phyloP scores from a whole-genome alignment of 169 alveolate genomes.

The Plasmodium cynomolgi region DNA sequence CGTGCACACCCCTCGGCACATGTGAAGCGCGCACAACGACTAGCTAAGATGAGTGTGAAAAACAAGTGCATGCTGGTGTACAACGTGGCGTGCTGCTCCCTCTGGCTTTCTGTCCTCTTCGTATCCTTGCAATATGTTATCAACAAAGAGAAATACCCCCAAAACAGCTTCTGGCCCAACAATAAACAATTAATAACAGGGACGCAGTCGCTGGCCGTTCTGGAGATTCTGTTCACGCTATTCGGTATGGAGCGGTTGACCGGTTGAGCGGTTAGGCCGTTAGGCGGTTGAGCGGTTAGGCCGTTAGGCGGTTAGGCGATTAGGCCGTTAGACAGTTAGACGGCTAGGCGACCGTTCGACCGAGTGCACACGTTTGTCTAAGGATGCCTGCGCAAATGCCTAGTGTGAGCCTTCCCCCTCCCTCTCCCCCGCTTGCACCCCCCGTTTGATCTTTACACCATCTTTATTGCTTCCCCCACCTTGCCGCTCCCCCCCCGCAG shows the following conservation, averaged over 20 bases:
- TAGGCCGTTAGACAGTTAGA: not conserved
- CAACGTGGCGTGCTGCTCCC: slow-evolving; percentile 22
- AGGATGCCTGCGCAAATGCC: no score
- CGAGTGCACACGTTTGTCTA: not conserved
- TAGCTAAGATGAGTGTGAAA: slow-evolving; percentile 35
- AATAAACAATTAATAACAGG: slow-evolving; percentile 23
- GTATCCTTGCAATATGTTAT: slow-evolving; percentile 30
- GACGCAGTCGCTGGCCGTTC: slow-evolving; percentile 47
- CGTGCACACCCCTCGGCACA: not conserved
- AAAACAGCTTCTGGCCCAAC: slow-evolving; percentile 18
- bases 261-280: not conserved
- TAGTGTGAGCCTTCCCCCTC: not conserved
- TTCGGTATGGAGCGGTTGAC: not conserved
- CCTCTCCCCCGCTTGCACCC: no score
- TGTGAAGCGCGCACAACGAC: not conserved
- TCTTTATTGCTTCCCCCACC: not conserved
- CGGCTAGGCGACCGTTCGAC: not conserved
- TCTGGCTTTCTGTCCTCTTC: slow-evolving; percentile 26
- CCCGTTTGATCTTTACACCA: not conserved
- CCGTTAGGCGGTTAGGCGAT: not conserved
- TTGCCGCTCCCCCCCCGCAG: slow-evolving; percentile 9
- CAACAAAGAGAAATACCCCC: slow-evolving; percentile 43
- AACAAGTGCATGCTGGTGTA: slow-evolving; percentile 16
- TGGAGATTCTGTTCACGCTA: slow-evolving; percentile 35
- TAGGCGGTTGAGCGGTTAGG: not conserved